These are phyloP conservation scores for Ceratocystis ficicola DNA, from an alignment of 2,329 filamentous ascomycete species.

Conservation along the genomic window DNA sequence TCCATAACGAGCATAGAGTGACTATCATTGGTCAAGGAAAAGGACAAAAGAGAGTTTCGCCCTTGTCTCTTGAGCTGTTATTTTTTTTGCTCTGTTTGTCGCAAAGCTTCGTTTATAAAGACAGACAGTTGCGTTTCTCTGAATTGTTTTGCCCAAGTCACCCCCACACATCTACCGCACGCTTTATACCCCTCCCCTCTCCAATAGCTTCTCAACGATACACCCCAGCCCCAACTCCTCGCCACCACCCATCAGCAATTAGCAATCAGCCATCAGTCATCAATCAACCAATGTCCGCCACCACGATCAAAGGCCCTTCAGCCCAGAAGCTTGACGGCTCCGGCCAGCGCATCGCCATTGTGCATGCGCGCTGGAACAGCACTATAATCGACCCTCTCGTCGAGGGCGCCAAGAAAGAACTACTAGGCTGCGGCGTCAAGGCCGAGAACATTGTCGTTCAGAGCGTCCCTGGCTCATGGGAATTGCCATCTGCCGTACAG, in stretches of 20 bases:
- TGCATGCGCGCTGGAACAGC: slow-evolving; percentile 92
- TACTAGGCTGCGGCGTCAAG: slow-evolving; percentile 67
- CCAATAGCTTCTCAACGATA: too few relatives aligned
- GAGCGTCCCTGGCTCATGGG: slow-evolving; percentile 86
- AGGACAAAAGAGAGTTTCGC: slow-evolving; percentile 3
- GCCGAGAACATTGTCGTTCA: slow-evolving; percentile 81
- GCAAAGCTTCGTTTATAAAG: background rate
- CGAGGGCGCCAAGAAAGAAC: slow-evolving; percentile 63
- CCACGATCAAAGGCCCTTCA: slow-evolving; percentile 42
- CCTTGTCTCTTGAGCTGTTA: background rate
- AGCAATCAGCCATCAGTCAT: too few relatives aligned
- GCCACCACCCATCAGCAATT: too few relatives aligned
- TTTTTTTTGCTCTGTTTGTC: background rate
- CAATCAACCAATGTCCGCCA: background rate
- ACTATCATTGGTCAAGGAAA: slow-evolving; percentile 3
- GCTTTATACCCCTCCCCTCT: background rate
- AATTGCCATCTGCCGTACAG: slow-evolving; percentile 82
- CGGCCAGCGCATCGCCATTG: slow-evolving; percentile 76
- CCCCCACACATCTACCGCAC: background rate
- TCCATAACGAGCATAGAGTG: slow-evolving; percentile 2
- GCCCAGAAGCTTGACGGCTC: slow-evolving; percentile 52
- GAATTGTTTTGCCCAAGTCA: background rate
- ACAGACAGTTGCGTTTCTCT: background rate
- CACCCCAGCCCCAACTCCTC: too few relatives aligned
- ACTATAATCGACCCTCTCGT: slow-evolving; percentile 79